Evolutionary conservation across 2,329 filamentous ascomycete genomes (phyloP).

Genomic region (Nectriaceae sp.): DNA sequence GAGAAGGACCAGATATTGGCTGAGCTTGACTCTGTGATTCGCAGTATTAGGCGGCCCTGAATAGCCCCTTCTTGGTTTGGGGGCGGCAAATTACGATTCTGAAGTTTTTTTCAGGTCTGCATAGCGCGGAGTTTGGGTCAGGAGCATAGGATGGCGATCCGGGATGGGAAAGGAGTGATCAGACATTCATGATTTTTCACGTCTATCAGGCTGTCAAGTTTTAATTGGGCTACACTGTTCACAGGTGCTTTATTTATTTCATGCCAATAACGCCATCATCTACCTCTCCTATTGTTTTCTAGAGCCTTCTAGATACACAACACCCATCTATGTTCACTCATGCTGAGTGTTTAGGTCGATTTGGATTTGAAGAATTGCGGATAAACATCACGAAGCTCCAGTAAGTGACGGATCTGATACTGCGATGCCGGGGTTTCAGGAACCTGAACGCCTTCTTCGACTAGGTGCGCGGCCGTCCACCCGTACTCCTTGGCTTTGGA

Average conservation of each 20-base stretch:
- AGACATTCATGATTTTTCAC: background rate
- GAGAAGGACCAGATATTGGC: conserved; percentile 63
- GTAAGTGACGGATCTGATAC: conserved; percentile 73
- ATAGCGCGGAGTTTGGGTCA: conserved; percentile 24
- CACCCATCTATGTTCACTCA: no score
- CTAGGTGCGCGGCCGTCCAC: conserved; percentile 83
- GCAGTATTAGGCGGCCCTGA: conserved; percentile 60
- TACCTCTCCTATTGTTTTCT: no score
- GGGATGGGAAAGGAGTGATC: no score
- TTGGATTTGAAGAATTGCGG: conserved; percentile 79
- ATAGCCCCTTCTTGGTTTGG: background rate
- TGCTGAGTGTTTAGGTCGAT: background rate
- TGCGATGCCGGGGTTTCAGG: conserved; percentile 68
- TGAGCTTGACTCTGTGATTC: conserved; percentile 62
- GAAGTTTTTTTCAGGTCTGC: conserved; percentile 4
- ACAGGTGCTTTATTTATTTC: no score
- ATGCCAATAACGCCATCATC: background rate
- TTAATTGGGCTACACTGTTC: no score
- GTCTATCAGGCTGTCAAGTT: conserved; percentile 7
- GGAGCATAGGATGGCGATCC: background rate
- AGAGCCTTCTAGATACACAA: no score
- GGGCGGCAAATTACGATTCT: background rate
- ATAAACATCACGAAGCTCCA: conserved; percentile 75
- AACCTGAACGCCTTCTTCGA: conserved; percentile 70
- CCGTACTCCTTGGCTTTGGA: conserved; percentile 74